Base-by-base conservation (phyloP, 768 basidiomycete species). In the Trametes cingulata region DNA sequence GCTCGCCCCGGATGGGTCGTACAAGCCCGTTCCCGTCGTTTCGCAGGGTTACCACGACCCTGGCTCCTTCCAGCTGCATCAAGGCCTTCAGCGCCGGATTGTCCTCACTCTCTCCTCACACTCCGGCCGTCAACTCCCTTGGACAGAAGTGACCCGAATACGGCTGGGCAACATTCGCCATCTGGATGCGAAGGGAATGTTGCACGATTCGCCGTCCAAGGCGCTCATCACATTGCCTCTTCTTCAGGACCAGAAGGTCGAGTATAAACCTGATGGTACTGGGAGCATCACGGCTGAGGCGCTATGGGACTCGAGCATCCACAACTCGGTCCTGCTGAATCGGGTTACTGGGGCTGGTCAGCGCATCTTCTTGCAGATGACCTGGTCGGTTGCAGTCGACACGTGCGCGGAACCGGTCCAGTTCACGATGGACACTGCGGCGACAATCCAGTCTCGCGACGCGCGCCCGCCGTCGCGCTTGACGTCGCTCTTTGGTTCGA, bases 281-380 rank as follows among this genome's bases (percentile, higher is more conserved):
- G 87, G 91, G 12, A 71, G 73, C 7, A 72, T 98, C 45, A 75
- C 80, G 20, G 87, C 85, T 9, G 83, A 86, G 55, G 88, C 88
- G 1, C 78, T 91, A 6, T 98, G 96, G 95, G 97, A 99, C 74
- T 93, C 93, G 1, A 93, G 94, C 58, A 76, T 92, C 13, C 97
- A 98, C 71, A 86, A 93, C 65, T 94, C 93, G 13, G 72, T 85
- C 15, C 76, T 95, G 43, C 80, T 99, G 61, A 96, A 99, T 72
- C 84, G 88, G 25, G 87, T 94, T 39, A 96, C 95, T 2, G 80
- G 84, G 2, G 69, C 84, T 4, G 85, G 86, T 46, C 92, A 95
- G 65, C 86, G 91, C 37, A 79, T 97, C 10, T 76, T 97, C 33
- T 70, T 98, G 25, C 88, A 91, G 68, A 70, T 97, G 5, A 80